These are phyloP conservation scores for Ophiorrhiza pumila DNA, from an alignment of 257 asterid genomes.

Conservation along the genomic window DNA sequence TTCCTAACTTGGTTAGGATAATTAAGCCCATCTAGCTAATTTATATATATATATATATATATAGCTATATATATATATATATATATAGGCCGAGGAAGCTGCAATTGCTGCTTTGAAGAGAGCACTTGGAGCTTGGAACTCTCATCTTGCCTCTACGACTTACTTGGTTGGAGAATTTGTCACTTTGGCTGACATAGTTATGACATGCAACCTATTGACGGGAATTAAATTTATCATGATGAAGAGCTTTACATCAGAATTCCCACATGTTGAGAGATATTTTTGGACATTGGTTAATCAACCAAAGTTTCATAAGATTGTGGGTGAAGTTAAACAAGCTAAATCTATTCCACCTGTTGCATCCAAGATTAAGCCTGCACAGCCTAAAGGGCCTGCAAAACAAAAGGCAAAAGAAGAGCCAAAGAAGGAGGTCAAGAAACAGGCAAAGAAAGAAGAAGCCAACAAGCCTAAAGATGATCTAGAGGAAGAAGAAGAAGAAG, in stretches of 20 bases:
- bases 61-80: too few species aligned
- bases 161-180: conserved; percentile 81
- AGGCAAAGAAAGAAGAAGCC: conserved; percentile 45
- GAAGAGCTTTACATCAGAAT: conserved; percentile 81
- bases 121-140: conserved; percentile 63
- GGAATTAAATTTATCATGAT: conserved; percentile 53
- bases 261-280: conserved; percentile 90
- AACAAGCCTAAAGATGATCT: conserved; percentile 18
- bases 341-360: conserved; percentile 60
- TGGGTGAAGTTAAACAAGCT: conserved; percentile 62
- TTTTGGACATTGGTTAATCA: conserved; percentile 88
- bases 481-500: conserved; percentile 34
- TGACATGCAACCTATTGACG: conserved; percentile 46
- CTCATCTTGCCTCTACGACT: conserved; percentile 71
- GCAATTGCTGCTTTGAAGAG: conserved; percentile 66
- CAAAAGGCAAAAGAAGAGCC: conserved; percentile 63
- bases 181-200: conserved; percentile 76
- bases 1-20: background rate
- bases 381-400: conserved; percentile 61
- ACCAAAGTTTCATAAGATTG: conserved; percentile 67
- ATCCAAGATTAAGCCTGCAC: conserved; percentile 76
- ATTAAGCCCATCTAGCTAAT: background rate
- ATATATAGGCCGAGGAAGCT: conserved; percentile 80
- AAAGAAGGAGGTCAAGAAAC: conserved; percentile 33
- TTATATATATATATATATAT: too few species aligned